Percentiles rank a stretch among this genome's conserved stretches.
Evolutionary conservation across 257 asterid genomes (phyloP).

Genomic region (Jaltomata sinuosa): DNA sequence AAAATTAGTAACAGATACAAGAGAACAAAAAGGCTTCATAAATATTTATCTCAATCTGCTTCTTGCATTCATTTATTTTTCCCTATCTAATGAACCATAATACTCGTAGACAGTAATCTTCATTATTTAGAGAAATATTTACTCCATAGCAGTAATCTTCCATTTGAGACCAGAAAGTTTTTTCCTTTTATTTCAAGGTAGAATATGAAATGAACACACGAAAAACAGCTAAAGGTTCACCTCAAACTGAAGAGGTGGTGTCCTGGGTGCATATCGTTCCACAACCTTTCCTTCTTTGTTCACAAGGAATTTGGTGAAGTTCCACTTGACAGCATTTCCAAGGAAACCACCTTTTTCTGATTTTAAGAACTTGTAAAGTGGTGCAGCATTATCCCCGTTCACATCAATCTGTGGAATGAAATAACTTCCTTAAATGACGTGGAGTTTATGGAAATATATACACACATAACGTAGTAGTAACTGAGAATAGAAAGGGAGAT

Average conservation of each 20-base stretch:
- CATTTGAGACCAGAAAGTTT: neutral
- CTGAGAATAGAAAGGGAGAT: neutral
- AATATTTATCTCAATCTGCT: neutral
- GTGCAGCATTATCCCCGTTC: slow-evolving; percentile 58
- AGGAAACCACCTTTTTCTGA: slow-evolving; percentile 55
- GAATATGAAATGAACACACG: neutral
- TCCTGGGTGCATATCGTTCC: slow-evolving; percentile 60
- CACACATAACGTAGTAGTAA: neutral
- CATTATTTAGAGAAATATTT: neutral
- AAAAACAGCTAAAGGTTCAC: slow-evolving; percentile 11
- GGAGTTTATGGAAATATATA: neutral
- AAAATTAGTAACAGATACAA: neutral
- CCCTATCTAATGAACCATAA: neutral
- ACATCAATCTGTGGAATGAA: slow-evolving; percentile 48
- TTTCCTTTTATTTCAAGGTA: neutral
- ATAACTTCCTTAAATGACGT: neutral
- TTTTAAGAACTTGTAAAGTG: slow-evolving; percentile 79
- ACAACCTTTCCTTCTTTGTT: slow-evolving; percentile 68
- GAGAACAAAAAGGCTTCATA: neutral
- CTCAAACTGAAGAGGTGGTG: slow-evolving; percentile 75
- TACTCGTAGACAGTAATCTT: neutral
- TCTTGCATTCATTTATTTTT: neutral
- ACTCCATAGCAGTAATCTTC: neutral
- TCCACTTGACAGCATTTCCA: slow-evolving; percentile 71
- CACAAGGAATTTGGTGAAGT: slow-evolving; percentile 76